Evolutionary conservation across 2,329 filamentous ascomycete genomes (phyloP), one percentile per base, ranked within the genome.

Genomic region (Cladosporium sp.): DNA sequence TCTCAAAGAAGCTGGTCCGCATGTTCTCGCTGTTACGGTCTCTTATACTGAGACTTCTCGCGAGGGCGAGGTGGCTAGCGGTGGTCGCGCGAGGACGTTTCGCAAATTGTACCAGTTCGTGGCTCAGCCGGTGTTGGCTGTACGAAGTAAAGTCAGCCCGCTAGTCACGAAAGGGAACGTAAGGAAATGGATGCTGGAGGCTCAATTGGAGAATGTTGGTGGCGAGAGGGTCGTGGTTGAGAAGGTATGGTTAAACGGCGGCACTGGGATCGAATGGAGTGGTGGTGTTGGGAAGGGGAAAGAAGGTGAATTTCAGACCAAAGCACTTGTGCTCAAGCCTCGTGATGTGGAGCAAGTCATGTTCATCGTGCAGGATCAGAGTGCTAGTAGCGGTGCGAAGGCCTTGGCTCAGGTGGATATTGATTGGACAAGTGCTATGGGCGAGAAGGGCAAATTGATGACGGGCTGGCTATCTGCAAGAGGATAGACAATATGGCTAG

Each of bases 71-170:
- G 71, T 75, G 61, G 79, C 80, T 20, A 79, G 78, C 2, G 78
- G 79, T 57, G 81, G 80, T 4, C 83, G 90, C 50, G 87, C 89
- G 36, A 80, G 94, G 59, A 96, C 91, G 9, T 97, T 97, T 70
- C 81, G 93, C 64, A 97, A 97, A 76, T 77, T 99, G 60, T 99
- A 97, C 73, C 94, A 97, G 73, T 99, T 99, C 70, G 87, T 95
- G 56, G 94, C 92, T 70, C 93, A 96, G 77, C 85, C 90, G 37
- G 89, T 91, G 60, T 78, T 99, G 64, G 90, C 92, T 62, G 93
- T 99, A 59, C 81, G 93, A 62, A 97, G 93, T 0, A 99, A 97
- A 72, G 84, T 91, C 3, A 89, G 89, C 3, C 80, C 85, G 52
- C 69, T 51, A 34, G 71, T 36, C 65, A 74, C 42, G 65, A 75